Base-by-base conservation (phyloP, 108 stramenopile species). In the Fistulifera solaris region DNA sequence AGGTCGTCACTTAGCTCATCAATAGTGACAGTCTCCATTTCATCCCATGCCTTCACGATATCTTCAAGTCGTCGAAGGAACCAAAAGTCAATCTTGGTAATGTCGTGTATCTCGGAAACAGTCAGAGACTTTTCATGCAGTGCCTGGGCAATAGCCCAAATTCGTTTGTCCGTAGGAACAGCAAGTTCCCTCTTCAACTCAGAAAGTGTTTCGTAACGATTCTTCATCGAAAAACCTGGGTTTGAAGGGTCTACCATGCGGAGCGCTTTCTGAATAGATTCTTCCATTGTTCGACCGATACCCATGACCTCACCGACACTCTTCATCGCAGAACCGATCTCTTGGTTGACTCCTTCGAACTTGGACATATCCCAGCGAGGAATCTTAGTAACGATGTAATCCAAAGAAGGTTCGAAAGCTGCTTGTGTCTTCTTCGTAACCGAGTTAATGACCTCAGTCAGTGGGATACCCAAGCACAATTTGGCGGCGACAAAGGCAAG, bases 221-320 rank as follows among this genome's bases (percentile, higher is more conserved):
- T 38, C 41, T 62, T 58, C 22, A 82, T 80, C 27, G 72, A 62
- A 64, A 90, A 95, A 42, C 95, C 95, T 44, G 77, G 53, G 54
- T 89, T 68, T 44, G 81, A 69, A 49, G 93, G 93, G 67, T 96
- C 93, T 46, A 96, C 94, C 98, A 98, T 98, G 54, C 98, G 89
- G 61, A 96, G 58, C 14, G 98, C 98, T 82, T 98, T 98, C 76
- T 98, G 98, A 58, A 98, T 68, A 24, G 86, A 76, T 67, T 98
- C 97, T 67, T 98, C 97, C 76, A 93, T 78, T 19, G 93, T 96
- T 41, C 95, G 90, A 42, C 97, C 97, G 55, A 98, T 98, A 70
- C 88, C 88, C 98, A 98, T 98, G 59, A 98, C 98, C 75, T 98
- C 98, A 40, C 98, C 98, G 47, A 98, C 98, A 71, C 83, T 86